Evolutionary conservation across 1,284 basidiomycete genomes (phyloP).

Genomic region (Leccinum fuscescens): DNA sequence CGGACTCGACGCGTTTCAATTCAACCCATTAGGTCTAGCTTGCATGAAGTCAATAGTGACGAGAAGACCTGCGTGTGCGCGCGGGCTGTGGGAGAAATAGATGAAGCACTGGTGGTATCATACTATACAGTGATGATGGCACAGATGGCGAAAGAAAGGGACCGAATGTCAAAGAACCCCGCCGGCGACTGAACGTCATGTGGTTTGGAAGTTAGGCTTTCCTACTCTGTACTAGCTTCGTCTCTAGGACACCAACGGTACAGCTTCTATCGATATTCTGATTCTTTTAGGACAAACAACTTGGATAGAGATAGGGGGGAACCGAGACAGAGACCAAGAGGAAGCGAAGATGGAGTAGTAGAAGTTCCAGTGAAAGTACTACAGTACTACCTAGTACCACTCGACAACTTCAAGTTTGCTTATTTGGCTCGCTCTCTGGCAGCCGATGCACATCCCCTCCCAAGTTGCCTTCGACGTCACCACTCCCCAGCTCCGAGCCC

Average conservation of each 20-base stretch:
- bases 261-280: conserved; percentile 11
- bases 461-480: not conserved
- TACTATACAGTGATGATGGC: not conserved
- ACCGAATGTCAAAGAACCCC: not conserved
- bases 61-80: not conserved
- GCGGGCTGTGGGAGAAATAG: not conserved
- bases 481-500: not conserved
- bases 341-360: not conserved
- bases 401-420: not conserved
- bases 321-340: not conserved
- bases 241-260: conserved; percentile 15
- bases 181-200: not conserved
- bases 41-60: not conserved
- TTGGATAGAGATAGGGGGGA: not conserved
- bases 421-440: not conserved
- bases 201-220: conserved; percentile 1
- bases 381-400: not conserved
- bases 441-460: not conserved
- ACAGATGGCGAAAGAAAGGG: not conserved
- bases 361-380: not conserved
- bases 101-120: not conserved
- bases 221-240: conserved; percentile 1
- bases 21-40: conserved; percentile 3
- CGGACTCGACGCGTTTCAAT: conserved; percentile 7
- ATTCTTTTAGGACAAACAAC: not conserved